Evolutionary conservation across 257 asterid genomes (phyloP).

Genomic region (Forsythia suspensa): DNA sequence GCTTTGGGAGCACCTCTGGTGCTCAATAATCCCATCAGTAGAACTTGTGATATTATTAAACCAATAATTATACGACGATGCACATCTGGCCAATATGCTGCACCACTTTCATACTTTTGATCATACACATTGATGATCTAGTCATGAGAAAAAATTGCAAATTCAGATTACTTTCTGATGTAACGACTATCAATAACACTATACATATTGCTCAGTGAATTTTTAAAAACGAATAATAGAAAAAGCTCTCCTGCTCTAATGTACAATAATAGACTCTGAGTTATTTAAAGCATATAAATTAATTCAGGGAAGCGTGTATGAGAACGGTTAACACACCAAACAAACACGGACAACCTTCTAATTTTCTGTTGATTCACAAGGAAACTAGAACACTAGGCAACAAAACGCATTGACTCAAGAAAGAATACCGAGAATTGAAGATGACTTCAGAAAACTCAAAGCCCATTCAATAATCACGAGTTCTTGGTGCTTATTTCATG

Average conservation of each 20-base stretch:
- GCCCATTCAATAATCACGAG: not conserved
- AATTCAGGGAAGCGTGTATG: not conserved
- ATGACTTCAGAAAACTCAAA: not conserved
- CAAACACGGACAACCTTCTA: not conserved
- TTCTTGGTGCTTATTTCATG: not conserved
- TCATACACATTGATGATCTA: slow-evolving; percentile 89
- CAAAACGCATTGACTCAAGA: not conserved
- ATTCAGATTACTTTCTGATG: not conserved
- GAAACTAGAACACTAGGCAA: not conserved
- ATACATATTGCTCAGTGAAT: not conserved
- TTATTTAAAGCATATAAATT: not conserved
- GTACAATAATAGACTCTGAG: not conserved
- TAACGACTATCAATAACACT: not conserved
- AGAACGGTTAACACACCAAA: not conserved
- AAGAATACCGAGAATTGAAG: not conserved
- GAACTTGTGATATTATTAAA: slow-evolving; percentile 66
- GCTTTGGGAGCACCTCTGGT: slow-evolving; percentile 54
- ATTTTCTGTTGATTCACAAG: not conserved
- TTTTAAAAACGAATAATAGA: not conserved
- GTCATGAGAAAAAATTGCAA: slow-evolving; percentile 16
- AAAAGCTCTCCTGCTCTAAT: not conserved
- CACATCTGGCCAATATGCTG: slow-evolving; percentile 89
- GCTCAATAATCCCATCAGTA: slow-evolving; percentile 73
- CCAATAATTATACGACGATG: slow-evolving; percentile 69
- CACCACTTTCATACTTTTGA: slow-evolving; percentile 92